These are phyloP conservation scores for Barbarea vulgaris DNA, from an alignment of 345 rosid species.

Conservation along the genomic window DNA sequence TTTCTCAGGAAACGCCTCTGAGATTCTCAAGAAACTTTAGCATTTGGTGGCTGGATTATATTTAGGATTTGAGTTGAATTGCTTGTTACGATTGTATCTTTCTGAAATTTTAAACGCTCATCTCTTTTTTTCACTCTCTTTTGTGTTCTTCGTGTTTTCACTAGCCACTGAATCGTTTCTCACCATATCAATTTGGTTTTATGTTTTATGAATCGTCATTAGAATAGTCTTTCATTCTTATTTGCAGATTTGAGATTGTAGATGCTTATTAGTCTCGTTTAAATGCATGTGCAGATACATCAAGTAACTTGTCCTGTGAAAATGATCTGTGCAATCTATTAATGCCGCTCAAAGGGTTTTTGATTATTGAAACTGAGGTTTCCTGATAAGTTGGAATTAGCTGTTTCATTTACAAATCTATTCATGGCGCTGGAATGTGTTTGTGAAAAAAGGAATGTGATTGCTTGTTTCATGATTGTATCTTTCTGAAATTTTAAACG, in stretches of 20 bases:
- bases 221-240: background rate
- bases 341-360: slow-evolving; percentile 7
- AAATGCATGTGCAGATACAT: slow-evolving; percentile 18
- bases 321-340: background rate
- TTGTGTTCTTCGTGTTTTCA: background rate
- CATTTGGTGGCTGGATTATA: too few relatives aligned
- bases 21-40: too few relatives aligned
- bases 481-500: too few relatives aligned
- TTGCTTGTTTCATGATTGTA: too few relatives aligned
- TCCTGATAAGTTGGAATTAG: slow-evolving; percentile 12
- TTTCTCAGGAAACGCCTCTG: too few relatives aligned
- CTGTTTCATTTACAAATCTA: slow-evolving; percentile 31
- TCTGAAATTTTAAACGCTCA: too few relatives aligned
- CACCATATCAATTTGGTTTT: slow-evolving; percentile 5
- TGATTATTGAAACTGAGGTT: background rate
- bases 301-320: background rate
- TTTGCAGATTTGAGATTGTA: background rate
- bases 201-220: background rate
- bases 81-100: too few relatives aligned
- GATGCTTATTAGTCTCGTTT: background rate
- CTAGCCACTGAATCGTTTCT: background rate
- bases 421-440: slow-evolving; percentile 51
- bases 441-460: slow-evolving; percentile 45
- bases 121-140: background rate
- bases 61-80: too few relatives aligned